phyloP scores from a whole-genome alignment of 176 grass and related monocot genomes.

The Carex cristatella region DNA sequence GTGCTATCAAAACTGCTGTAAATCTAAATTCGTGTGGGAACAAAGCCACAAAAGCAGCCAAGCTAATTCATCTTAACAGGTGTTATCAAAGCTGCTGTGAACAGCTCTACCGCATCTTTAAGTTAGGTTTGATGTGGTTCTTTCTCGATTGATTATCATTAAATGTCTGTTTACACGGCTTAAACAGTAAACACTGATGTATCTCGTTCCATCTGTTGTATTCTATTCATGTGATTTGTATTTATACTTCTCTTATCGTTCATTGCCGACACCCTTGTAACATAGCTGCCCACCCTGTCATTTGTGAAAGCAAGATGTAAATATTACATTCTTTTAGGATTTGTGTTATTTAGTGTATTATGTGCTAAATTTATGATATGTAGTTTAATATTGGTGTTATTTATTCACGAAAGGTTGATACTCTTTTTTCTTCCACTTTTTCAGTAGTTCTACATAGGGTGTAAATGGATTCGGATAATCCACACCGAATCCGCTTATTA shows the following conservation, averaged over 20 bases:
- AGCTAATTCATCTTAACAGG: conserved; percentile 41
- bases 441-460: neutral
- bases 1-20: conserved; percentile 73
- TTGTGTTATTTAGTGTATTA: neutral
- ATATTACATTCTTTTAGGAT: conserved; percentile 30
- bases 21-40: conserved; percentile 17
- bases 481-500: too few relatives aligned
- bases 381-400: neutral
- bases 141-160: conserved; percentile 7
- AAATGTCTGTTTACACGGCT: neutral
- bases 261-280: neutral
- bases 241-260: neutral
- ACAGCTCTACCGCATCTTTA: neutral
- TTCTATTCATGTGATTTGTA: conserved; percentile 13
- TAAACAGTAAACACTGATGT: neutral
- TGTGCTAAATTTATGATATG: neutral
- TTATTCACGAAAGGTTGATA: neutral
- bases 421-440: neutral
- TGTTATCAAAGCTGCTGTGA: conserved; percentile 65
- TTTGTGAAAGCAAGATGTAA: conserved; percentile 14
- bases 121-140: neutral
- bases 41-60: conserved; percentile 36
- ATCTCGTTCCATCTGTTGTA: neutral
- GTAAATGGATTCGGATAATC: too few relatives aligned
- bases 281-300: neutral